phyloP scores from a whole-genome alignment of 2,329 filamentous ascomycete genomes.

The Aspergillus japonicus region DNA sequence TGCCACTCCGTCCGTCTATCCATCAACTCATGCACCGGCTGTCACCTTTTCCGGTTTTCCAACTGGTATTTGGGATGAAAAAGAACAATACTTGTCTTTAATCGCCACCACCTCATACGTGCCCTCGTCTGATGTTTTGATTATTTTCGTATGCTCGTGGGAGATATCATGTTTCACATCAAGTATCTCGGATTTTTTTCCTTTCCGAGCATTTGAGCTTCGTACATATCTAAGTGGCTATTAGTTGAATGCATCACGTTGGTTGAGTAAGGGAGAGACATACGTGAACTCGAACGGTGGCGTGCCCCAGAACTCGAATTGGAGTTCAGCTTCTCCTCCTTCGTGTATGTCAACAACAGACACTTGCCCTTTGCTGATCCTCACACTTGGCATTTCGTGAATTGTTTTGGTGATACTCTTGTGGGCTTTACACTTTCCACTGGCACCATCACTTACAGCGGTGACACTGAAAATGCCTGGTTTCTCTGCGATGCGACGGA shows the following conservation, averaged over 20 bases:
- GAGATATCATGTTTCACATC: constrained; percentile 89
- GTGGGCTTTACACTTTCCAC: constrained; percentile 74
- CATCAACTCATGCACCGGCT: constrained; percentile 16
- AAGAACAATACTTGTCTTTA: constrained; percentile 88
- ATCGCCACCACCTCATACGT: constrained; percentile 97
- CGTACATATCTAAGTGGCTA: constrained; percentile 66
- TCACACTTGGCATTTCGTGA: constrained; percentile 87
- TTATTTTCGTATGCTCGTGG: constrained; percentile 74
- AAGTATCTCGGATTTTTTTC: constrained; percentile 74
- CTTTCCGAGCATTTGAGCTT: constrained; percentile 77
- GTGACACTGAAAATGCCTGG: constrained; percentile 87
- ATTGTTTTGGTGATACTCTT: constrained; percentile 79
- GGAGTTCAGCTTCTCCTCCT: constrained; percentile 86
- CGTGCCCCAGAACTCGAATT: constrained; percentile 93
- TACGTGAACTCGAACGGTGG: constrained; percentile 94
- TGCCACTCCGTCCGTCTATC: constrained; percentile 15
- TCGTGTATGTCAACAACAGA: constrained; percentile 92
- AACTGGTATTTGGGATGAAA: constrained; percentile 67
- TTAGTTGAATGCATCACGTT: constrained; percentile 12
- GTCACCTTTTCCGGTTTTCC: constrained; percentile 47
- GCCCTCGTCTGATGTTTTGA: constrained; percentile 87
- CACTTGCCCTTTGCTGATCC: constrained; percentile 79
- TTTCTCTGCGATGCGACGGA: constrained; percentile 88
- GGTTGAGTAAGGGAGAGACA: constrained; percentile 23
- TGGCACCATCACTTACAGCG: constrained; percentile 80